Percentiles rank a stretch among this genome's conserved stretches.
Evolutionary conservation across 805 yeast species (phyloP).

Genomic region (Zygosaccharomyces gambellarensis): DNA sequence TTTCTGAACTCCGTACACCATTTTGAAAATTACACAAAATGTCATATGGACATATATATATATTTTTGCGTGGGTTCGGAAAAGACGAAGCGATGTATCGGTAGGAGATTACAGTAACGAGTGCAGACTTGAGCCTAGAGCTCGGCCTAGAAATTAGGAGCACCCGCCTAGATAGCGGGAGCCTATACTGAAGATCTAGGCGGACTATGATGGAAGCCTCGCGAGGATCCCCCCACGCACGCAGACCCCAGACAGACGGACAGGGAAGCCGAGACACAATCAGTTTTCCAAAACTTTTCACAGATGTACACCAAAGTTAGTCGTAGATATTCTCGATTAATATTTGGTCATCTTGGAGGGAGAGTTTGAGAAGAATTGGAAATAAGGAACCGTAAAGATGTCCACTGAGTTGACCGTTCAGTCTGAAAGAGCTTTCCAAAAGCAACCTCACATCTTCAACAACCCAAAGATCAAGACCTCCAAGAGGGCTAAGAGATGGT

Average conservation of each 20-base stretch:
- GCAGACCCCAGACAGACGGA: not conserved
- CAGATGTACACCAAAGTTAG: not conserved
- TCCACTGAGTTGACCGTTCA: slow-evolving; percentile 99
- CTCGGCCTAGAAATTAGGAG: not conserved
- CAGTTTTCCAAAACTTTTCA: slow-evolving; percentile 14
- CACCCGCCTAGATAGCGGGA: not conserved
- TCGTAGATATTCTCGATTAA: not conserved
- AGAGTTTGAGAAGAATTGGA: slow-evolving; percentile 11
- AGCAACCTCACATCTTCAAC: slow-evolving; percentile 99
- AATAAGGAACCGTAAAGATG: slow-evolving; percentile 54
- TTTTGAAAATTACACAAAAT: too few species aligned
- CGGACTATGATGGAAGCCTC: not conserved
- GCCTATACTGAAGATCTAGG: not conserved
- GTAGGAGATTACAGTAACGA: too few species aligned
- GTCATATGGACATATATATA: too few species aligned
- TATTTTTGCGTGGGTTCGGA: not conserved
- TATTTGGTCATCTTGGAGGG: slow-evolving; percentile 1
- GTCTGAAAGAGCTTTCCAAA: slow-evolving; percentile 99
- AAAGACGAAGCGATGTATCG: too few species aligned
- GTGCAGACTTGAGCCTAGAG: not conserved
- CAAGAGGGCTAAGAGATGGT: slow-evolving; percentile 99
- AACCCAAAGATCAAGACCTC: slow-evolving; percentile 99
- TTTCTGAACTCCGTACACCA: not conserved
- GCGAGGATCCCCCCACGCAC: not conserved
- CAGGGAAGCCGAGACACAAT: not conserved